Evolutionary conservation across 2,329 filamentous ascomycete genomes (phyloP), one percentile per base, ranked within the genome.

Genomic region (Trichothecium roseum): DNA sequence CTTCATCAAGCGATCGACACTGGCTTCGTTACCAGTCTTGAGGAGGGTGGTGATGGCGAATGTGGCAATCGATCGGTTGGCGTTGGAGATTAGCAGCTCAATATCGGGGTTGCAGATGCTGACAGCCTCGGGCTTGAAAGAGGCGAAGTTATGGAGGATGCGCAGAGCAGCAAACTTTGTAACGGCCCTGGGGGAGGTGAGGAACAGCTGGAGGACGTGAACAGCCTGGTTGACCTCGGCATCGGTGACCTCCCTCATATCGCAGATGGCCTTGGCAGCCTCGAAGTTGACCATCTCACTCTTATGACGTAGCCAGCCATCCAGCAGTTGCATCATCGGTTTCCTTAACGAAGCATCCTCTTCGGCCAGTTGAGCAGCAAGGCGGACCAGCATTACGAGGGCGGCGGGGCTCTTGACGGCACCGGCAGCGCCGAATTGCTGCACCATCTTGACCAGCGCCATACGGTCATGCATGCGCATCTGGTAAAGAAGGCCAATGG

Each of bases 201-300:
- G 74, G 80, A 95, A 98, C 32, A 96, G 75, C 62, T 98, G 91
- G 37, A 98, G 73, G 31, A 94, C 86, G 54, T 96, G 88, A 33
- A 98, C 86, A 18, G 89, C 88, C 60, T 94, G 87, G 29, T 82
- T 75, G 29, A 93, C 84, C 59, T 98, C 89, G 37, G 78, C 80
- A 54, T 98, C 91, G 38, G 84, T 88, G 32, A 96, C 82, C 57
- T 96, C 87, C 45, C 82, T 78, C 73, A 96, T 82, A 50, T 94
- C 84, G 65, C 88, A 94, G 52, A 98, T 94, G 35, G 89, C 89
- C 72, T 96, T 96, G 44, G 91, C 91, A 36, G 91, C 91, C 64
- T 98, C 91, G 48, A 98, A 95, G 68, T 95, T 96, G 63, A 98
- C 88, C 86, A 94, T 94, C 60, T 96, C 91, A 61, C 87, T 94